Evolutionary conservation across 2,329 filamentous ascomycete species (phyloP), one percentile per base, ranked within the genome.

Genomic region (Talaromyces islandicus): DNA sequence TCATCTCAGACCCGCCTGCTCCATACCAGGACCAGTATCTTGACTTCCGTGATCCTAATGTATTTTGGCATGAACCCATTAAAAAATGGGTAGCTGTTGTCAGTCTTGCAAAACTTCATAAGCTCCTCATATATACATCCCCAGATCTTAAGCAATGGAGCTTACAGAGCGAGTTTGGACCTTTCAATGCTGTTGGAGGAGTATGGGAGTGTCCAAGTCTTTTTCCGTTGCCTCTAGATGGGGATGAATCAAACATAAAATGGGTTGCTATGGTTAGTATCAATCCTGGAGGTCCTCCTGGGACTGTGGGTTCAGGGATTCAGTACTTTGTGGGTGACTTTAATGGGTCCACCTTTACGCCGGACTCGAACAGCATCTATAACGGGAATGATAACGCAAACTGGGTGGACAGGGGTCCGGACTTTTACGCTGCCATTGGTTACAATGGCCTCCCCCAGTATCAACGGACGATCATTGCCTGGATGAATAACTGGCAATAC

Each of bases 31-130:
- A 48, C 43, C 43, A 48, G n/a, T 1, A 6, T 48, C 2, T 10
- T 7, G 11, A 46, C 21, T 58, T 88, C 74, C 82, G 86, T 10
- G 86, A 89, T 63, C 86, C 87, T 0, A 86, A 88, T 65, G 83
- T 88, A 1, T 68, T 72, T 60, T 68, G 70, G 68, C 62, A 70
- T 48, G 58, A 60, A 1, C 38, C 60, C 7, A 64, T 62, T 19
- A 21, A 61, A 3, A 64, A 65, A 57, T 71, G 69, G 69, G 60
- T 58, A 5, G 50, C 19, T 54, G 24, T 67, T 11, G 51, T 62
- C 2, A 41, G 60, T 1, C 52, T 69, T 6, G 56, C 67, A 9
- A 52, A 65, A 25, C 2, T 66, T 12, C 67, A 69, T 35, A 69
- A 68, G 41, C 54, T 70, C 7, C 48, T 65, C 17, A 61, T 70